These are phyloP conservation scores for Kwoniella europaea DNA, from an alignment of 768 basidiomycete species.

Conservation along the genomic window DNA sequence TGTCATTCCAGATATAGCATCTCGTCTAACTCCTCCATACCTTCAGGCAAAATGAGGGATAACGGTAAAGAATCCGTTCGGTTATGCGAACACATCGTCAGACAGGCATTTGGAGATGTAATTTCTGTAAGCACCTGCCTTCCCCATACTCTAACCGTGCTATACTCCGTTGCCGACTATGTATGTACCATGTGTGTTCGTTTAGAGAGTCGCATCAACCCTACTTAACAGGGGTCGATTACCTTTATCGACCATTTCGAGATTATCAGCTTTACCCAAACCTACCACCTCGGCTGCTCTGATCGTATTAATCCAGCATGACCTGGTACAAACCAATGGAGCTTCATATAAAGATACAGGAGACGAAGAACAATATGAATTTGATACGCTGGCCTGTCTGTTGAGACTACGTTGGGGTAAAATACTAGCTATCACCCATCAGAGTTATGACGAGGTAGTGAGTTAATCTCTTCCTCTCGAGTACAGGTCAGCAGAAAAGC, in stretches of 20 bases:
- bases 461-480: constrained; percentile 49
- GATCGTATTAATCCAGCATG: constrained; percentile 85
- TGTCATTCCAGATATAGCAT: constrained; percentile 11
- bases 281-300: constrained; percentile 72
- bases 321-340: constrained; percentile 78
- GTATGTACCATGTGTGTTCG: not conserved
- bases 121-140: constrained; percentile 45
- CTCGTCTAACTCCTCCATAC: too few relatives aligned
- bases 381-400: constrained; percentile 82
- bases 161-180: not conserved
- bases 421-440: constrained; percentile 75
- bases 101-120: constrained; percentile 53
- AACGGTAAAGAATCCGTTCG: constrained; percentile 56
- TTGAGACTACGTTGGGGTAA: constrained; percentile 79
- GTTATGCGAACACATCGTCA: constrained; percentile 54
- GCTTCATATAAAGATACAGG: constrained; percentile 69
- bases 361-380: constrained; percentile 65
- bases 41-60: constrained; percentile 28
- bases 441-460: constrained; percentile 73
- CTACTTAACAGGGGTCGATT: constrained; percentile 83
- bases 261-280: constrained; percentile 71
- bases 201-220: constrained; percentile 72
- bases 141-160: not conserved
- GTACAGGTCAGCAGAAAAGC: not conserved
- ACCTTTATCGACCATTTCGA: constrained; percentile 70